Base-by-base conservation (phyloP, 768 basidiomycete species). In the Lactarius evosmus region DNA sequence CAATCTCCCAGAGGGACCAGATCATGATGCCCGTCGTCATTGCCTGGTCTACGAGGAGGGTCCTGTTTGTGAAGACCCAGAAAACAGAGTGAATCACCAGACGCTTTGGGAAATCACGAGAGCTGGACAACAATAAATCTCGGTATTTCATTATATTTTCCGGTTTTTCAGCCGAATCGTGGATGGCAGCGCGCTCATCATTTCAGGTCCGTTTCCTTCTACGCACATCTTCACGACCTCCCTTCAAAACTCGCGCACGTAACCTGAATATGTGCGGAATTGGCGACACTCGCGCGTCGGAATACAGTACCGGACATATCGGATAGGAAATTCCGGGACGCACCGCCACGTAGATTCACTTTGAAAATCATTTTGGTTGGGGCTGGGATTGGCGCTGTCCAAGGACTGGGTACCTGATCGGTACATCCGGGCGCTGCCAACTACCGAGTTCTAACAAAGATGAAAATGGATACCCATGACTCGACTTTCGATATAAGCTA, bases 401-500 rank as follows among this genome's bases (percentile, higher is more conserved):
- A 19, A 22, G 17, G 17, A 16, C 3, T 51, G 25, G 49, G 9
- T 4, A 38, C 12, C 40, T 38, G 36, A 49, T 51, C 44, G 25
- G 29, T 16, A 32, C 30, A 36, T n/a, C n/a, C n/a, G n/a, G n/a
- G 4, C 22, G 19, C 49, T 19, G 46, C 46, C 7, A 49, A 36
- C 46, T 2, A 32, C 41, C 19, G 11, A 40, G 17, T 32, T 27
- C 38, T 17, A 25, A 16, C 16, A 30, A 60, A 60, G n/a, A 16
- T 17, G 34, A 59, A 14, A 44, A n/a, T n/a, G n/a, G n/a, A n/a
- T n/a, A n/a, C n/a, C n/a, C n/a, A n/a, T 17, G 14, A 14, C 12
- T 36, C 11, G 29, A 29, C 72, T n/a, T 54, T 70, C 71, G 69
- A 72, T 66, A 70, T 66, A 70, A 67, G 60, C 69, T 67, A 52